Evolutionary conservation across 2,329 filamentous ascomycete species (phyloP).

Genomic region (Fusarium domesticum): DNA sequence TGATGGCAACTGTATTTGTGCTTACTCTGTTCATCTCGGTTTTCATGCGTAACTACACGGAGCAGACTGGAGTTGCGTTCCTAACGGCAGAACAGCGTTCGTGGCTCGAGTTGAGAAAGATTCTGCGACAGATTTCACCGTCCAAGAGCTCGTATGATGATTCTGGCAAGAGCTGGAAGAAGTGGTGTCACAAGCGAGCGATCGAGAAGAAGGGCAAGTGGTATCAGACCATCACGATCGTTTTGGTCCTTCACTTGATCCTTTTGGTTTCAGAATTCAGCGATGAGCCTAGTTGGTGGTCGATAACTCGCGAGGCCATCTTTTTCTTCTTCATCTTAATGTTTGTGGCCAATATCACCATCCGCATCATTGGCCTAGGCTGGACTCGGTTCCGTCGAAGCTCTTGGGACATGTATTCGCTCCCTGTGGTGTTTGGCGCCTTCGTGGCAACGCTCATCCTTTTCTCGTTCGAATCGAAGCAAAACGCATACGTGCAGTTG

Average conservation of each 20-base stretch:
- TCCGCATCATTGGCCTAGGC: constrained; percentile 83
- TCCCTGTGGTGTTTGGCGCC: constrained; percentile 75
- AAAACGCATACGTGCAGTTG: constrained; percentile 69
- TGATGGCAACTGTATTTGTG: constrained; percentile 93
- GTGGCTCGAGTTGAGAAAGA: constrained; percentile 91
- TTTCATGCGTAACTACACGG: constrained; percentile 99
- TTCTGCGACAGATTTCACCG: constrained; percentile 87
- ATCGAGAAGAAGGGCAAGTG: constrained; percentile 92
- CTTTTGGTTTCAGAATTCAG: constrained; percentile 85
- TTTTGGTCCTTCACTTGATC: constrained; percentile 78
- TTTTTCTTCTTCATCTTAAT: constrained; percentile 80
- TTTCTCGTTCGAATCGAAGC: constrained; percentile 58
- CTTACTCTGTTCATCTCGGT: constrained; percentile 97
- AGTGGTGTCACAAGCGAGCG: constrained; percentile 92
- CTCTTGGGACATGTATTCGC: constrained; percentile 91
- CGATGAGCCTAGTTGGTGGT: constrained; percentile 70
- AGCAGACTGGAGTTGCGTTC: constrained; percentile 95
- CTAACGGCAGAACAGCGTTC: constrained; percentile 93
- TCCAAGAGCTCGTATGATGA: constrained; percentile 87
- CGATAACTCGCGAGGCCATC: constrained; percentile 64
- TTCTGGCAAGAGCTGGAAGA: constrained; percentile 73
- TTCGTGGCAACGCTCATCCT: constrained; percentile 77
- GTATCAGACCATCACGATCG: constrained; percentile 76
- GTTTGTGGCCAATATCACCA: constrained; percentile 77
- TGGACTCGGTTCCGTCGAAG: constrained; percentile 91